Evolutionary conservation across 2,329 filamentous ascomycete species (phyloP), one percentile per base, ranked within the genome.

Genomic region (Clarireedia sp.): DNA sequence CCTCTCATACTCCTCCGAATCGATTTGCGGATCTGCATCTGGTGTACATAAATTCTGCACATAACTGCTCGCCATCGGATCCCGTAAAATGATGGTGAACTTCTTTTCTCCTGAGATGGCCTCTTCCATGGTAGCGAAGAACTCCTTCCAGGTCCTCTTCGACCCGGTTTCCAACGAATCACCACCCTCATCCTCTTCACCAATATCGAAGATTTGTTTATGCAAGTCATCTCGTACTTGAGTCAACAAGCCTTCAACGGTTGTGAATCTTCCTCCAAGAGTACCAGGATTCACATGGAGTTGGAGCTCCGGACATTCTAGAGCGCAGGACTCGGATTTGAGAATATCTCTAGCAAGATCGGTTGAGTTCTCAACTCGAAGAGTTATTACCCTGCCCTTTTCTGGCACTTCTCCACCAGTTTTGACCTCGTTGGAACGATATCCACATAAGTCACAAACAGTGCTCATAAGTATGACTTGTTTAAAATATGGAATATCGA

Each of bases 401-500:
- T 86, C 86, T 8, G 94, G 94, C 21, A 99, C 86, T 66, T 87
- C 91, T 54, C 94, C 94, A 61, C 94, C 94, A 1, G 94, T 97
- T 79, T 97, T 97, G 69, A 99, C 90, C 70, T 99, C 94, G 72
- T 95, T 97, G 64, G 87, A 94, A 60, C 90, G 86, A 76, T 97
- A 95, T 56, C 92, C 92, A 69, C 94, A 99, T 70, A 86, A 79
- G 26, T 92, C 86, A 73, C 94, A 99, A 26, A 90, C 85, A 2
- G 92, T 97, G 64, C 86, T 91, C 89, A 96, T 97, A 65, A 99
- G 79, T 41, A 96, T 85, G 3, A 99, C 94, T 68, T 97, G 89
- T 74, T 96, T 95, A 76, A 99, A 99, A 74, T 96, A 87, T 0
- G 94, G 94, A 60, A 99, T 96, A 66, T 95, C 90, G 56, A 97